Conservation (phyloP, 768 basidiomycete genomes). For the Kwoniella botswanensis region DNA sequence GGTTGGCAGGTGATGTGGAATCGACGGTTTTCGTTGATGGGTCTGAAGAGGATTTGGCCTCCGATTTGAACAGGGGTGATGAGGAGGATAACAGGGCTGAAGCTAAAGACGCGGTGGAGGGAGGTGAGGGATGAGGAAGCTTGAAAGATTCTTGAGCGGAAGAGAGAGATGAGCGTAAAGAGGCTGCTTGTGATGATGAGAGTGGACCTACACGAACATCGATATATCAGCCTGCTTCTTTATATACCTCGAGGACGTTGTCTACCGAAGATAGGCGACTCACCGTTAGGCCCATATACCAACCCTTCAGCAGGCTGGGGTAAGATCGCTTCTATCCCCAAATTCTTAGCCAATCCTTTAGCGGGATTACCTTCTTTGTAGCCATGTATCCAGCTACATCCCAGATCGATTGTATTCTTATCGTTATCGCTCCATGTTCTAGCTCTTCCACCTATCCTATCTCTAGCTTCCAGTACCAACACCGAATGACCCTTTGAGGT, state of each 20-base stretch:
- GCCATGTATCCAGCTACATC: conserved; percentile 57
- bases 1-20: conserved; percentile 44
- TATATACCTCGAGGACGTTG: background rate
- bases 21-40: conserved; percentile 32
- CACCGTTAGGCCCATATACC: conserved; percentile 50
- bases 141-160: conserved; percentile 49
- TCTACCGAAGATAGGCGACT: background rate
- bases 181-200: conserved; percentile 24
- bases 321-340: conserved; percentile 47
- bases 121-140: conserved; percentile 42
- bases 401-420: conserved; percentile 50
- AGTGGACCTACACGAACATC: conserved; percentile 29
- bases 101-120: conserved; percentile 44
- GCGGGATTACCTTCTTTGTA: conserved; percentile 55
- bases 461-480: conserved; percentile 53
- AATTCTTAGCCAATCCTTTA: conserved; percentile 44
- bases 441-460: conserved; percentile 53
- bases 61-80: conserved; percentile 43
- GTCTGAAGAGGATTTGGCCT: conserved; percentile 18
- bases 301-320: conserved; percentile 47
- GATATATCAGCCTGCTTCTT: too few relatives aligned
- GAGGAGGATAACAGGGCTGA: conserved; percentile 41
- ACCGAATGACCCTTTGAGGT: conserved; percentile 44
- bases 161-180: conserved; percentile 42
- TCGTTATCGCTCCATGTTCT: conserved; percentile 41